Conservation (phyloP, 163 green algal genomes). For the Scenedesmus sp. region DNA sequence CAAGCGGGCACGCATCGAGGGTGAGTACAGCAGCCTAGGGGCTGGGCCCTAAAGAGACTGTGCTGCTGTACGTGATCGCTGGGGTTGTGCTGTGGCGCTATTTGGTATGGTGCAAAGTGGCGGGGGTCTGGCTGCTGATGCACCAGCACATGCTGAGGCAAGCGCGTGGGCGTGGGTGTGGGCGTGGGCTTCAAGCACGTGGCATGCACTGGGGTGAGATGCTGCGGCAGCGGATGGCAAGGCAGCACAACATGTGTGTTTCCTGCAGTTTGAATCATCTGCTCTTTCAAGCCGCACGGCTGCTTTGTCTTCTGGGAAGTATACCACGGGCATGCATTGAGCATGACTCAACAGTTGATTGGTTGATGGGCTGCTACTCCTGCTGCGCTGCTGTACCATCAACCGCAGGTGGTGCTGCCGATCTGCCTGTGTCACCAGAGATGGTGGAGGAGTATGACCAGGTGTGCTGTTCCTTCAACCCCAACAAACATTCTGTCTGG, state of each 20-base stretch:
- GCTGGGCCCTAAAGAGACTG: too few species aligned
- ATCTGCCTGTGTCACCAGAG: constrained; percentile 2
- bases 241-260: too few species aligned
- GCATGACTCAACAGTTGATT: too few species aligned
- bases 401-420: not conserved
- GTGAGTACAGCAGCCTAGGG: too few species aligned
- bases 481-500: too few species aligned
- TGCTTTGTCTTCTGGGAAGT: too few species aligned
- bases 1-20: constrained; percentile 19
- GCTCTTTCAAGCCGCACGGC: too few species aligned
- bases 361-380: not conserved
- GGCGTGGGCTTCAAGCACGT: too few species aligned
- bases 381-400: not conserved
- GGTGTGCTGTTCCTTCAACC: not conserved
- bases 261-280: too few species aligned
- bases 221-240: too few species aligned
- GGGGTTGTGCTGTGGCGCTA: not conserved
- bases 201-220: too few species aligned
- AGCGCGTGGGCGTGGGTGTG: not conserved
- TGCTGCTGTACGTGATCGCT: not conserved
- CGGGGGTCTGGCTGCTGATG: not conserved
- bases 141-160: not conserved
- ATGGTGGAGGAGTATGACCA: constrained; percentile 39
- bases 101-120: not conserved
- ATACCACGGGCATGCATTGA: too few species aligned